Evolutionary conservation across 305 asterid genomes (phyloP).

Genomic region (Fraxinus dipetala): DNA sequence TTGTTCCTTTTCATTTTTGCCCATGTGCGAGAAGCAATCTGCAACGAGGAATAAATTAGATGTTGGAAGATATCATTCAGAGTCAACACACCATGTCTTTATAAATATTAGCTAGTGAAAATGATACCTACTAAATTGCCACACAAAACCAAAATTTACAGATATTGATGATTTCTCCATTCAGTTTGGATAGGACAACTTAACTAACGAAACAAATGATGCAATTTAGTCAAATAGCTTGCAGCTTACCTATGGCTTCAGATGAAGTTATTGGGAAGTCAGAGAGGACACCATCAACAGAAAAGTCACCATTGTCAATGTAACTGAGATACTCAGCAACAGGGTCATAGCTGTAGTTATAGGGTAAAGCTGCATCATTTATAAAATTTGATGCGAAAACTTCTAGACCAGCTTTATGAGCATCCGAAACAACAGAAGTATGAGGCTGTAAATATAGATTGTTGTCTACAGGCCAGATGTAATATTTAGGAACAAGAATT

Average conservation of each 20-base stretch:
- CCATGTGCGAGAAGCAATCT: slow-evolving; percentile 86
- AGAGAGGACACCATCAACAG: slow-evolving; percentile 61
- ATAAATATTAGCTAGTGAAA: neutral
- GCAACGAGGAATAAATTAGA: slow-evolving; percentile 33
- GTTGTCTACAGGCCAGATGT: slow-evolving; percentile 44
- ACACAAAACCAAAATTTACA: neutral
- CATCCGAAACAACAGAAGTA: slow-evolving; percentile 47
- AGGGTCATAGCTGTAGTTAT: slow-evolving; percentile 57
- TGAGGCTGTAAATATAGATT: slow-evolving; percentile 32
- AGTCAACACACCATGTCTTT: slow-evolving; percentile 1
- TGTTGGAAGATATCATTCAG: neutral
- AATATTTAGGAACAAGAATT: slow-evolving; percentile 54
- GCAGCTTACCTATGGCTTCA: slow-evolving; percentile 50
- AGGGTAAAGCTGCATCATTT: slow-evolving; percentile 35
- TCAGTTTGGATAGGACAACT: neutral
- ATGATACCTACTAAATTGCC: neutral
- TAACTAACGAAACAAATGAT: neutral
- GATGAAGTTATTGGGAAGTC: slow-evolving; percentile 61
- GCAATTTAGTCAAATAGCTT: slow-evolving; percentile 7
- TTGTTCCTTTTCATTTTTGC: slow-evolving; percentile 42
- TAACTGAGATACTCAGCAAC: slow-evolving; percentile 48
- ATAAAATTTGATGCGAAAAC: slow-evolving; percentile 48
- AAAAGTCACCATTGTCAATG: slow-evolving; percentile 49
- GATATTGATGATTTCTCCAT: neutral
- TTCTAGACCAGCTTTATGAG: slow-evolving; percentile 57